phyloP scores from a whole-genome alignment of 2,329 filamentous ascomycete species.

The Aureobasidium sp. region DNA sequence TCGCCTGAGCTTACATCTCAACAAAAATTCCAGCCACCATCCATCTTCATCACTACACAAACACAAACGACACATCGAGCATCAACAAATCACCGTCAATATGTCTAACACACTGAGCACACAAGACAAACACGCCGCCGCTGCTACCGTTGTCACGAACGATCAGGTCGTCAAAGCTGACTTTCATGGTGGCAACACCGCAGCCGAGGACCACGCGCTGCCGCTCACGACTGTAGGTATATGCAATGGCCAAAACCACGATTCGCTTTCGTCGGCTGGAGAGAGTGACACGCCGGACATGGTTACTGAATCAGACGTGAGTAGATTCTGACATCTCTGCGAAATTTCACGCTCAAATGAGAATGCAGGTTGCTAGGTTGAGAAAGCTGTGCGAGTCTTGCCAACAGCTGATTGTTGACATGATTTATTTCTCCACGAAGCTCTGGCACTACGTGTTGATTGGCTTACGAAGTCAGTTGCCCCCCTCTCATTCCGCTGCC shows the following conservation, averaged over 20 bases:
- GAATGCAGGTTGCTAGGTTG: no score
- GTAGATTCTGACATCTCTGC: no score
- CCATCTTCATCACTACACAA: not conserved
- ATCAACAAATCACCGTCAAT: not conserved
- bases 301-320: no score
- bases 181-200: not conserved
- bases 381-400: no score
- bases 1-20: not conserved
- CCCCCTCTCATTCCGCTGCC: no score
- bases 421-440: no score
- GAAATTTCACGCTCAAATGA: no score
- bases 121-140: not conserved
- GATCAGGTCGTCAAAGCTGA: not conserved
- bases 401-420: no score
- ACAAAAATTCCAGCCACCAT: not conserved
- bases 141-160: not conserved
- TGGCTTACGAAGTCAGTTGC: no score
- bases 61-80: not conserved
- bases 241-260: not conserved
- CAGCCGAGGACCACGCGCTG: not conserved
- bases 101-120: not conserved
- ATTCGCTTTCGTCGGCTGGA: not conserved
- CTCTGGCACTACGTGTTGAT: no score
- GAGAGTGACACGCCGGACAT: no score
- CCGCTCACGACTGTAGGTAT: not conserved